Base-by-base conservation (phyloP, 2,329 filamentous ascomycete genomes). In the Dactylellina leptospora region DNA sequence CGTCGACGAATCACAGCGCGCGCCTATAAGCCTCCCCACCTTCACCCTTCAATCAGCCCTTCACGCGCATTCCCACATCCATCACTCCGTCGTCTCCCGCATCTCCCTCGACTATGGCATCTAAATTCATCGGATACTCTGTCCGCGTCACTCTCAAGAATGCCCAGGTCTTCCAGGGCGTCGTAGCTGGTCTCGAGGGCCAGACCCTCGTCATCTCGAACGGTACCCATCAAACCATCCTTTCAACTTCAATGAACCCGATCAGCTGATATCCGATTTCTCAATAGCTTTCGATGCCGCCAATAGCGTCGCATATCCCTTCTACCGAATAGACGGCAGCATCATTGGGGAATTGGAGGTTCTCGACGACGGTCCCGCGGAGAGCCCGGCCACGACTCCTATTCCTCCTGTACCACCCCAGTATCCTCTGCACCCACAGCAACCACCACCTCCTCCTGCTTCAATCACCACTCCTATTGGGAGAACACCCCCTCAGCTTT, bases 121-220 rank as follows among this genome's bases (percentile, higher is more conserved):
- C 84, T 70, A 84, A 87, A 77, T 92, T 93, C 79, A 87, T 91
- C 77, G 91, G 91, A 73, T 85, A 91, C 79, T 87, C 88, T 71
- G 91, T 95, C 81, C 82, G 87, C 71, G 88, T 95, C 77, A 89
- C 88, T 33, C 84, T 95, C 74, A 85, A 84, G 76, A 88, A 89
- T 56, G 84, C 85, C 1, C 85, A 86, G 71, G 85, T 85, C 42
- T 81, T 93, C 53, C 86, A 87, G 72, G 91, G 91, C 55, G 85
- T 86, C 20, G 89, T 96, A 33, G 85, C 86, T 71, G 84, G 87
- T 75, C 87, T 93, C 59, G 84, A 88, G 73, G 87, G 89, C 23
- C 85, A 86, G 77, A 88, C 87, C 72, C 81, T 96, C 74, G 87
- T 86, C 27, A 83, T 96, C 56, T 85, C 85, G 63, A 86, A 95